phyloP scores from a whole-genome alignment of 176 grass and related monocot species.

The Miscanthus lutarioriparius region DNA sequence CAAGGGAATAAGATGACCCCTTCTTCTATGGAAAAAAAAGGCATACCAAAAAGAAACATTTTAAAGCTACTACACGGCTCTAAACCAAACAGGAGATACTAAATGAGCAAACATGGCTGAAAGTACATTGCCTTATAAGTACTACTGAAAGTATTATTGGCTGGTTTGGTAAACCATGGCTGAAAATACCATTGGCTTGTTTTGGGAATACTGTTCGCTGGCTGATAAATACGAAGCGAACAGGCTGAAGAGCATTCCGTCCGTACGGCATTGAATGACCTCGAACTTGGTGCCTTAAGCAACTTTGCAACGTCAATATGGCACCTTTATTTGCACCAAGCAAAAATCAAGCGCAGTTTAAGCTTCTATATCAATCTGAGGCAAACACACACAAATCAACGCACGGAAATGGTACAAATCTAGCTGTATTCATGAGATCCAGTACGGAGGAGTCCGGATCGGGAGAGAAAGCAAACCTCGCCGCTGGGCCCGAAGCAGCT shows the following conservation, averaged over 20 bases:
- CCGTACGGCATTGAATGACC: slow-evolving; percentile 39
- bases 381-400: neutral
- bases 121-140: no score
- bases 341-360: neutral
- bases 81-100: slow-evolving; percentile 9
- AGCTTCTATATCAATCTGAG: neutral
- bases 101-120: neutral
- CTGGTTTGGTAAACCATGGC: no score
- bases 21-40: neutral
- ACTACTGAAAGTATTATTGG: no score
- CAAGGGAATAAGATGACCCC: neutral
- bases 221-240: no score
- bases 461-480: slow-evolving; percentile 44
- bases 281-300: slow-evolving; percentile 37
- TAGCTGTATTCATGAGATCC: slow-evolving; percentile 42
- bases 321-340: slow-evolving; percentile 5
- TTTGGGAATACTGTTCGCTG: no score
- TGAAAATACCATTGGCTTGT: no score
- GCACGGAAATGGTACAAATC: slow-evolving; percentile 18
- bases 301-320: slow-evolving; percentile 17
- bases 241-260: slow-evolving; percentile 6
- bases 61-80: neutral
- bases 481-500: slow-evolving; percentile 60
- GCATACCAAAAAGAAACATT: neutral
- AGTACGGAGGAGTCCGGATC: slow-evolving; percentile 42